Evolutionary conservation across 2,329 filamentous ascomycete genomes (phyloP), one percentile per base, ranked within the genome.

Genomic region (Cladophialophora immunda): DNA sequence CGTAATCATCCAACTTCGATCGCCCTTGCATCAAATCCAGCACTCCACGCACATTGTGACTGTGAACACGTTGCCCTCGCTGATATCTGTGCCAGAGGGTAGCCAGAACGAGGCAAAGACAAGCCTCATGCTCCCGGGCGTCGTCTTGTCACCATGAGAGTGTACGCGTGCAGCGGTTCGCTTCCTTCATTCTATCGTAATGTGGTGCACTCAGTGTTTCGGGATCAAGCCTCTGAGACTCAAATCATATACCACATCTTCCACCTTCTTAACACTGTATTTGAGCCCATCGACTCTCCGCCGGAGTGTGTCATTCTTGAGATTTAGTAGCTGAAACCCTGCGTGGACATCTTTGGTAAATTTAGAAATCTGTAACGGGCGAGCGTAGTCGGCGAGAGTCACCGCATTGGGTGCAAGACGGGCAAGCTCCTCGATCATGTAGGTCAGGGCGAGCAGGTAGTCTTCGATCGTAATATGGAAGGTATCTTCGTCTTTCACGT

Each of bases 391-490:
- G 66, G 93, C 93, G 41, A 97, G 84, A 0, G 94, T 97, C 71
- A 99, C 95, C 4, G 92, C 91, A 81, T 99, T 99, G 80, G 95
- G 92, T 36, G 95, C 93, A 65, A 99, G 87, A 72, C 81, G 50
- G 79, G 88, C 86, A 74, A 99, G 86, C 81, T 99, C 95, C 75
- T 97, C 93, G 45, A 95, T 92, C 67, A 98, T 87, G 67, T 90
- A 88, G 66, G 95, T 94, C 66, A 98, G 85, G 15, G 93, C 90
- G 67, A 96, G 89, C 27, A 99, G 89, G 79, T 99, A 99, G 81
- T 99, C 95, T 80, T 99, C 95, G 74, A 98, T 94, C 52, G 93
- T 96, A 74, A 99, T 85, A 78, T 99, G 95, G 85, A 99, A 99
- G 58, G 89, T 87, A 77, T 98, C 94, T 68, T 87, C 84, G 55